Conservation (phyloP, 257 asterid genomes). For the Avicennia marina region DNA sequence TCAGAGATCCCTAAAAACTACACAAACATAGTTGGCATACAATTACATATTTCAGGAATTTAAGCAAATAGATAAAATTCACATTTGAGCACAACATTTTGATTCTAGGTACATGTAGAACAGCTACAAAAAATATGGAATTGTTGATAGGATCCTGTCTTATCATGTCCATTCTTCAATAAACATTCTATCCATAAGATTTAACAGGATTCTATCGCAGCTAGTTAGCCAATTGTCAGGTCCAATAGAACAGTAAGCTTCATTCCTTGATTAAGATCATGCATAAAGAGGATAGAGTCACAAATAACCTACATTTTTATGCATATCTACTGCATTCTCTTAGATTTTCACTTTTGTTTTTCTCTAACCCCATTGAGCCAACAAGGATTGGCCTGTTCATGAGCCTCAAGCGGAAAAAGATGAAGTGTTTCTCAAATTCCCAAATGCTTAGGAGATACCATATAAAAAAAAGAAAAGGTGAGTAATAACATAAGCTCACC, state of each 20-base stretch:
- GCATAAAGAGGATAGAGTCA: not conserved
- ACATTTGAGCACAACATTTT: not conserved
- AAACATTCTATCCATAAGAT: too few relatives aligned
- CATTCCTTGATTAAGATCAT: slow-evolving; percentile 5
- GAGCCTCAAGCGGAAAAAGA: not conserved
- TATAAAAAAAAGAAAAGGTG: not conserved
- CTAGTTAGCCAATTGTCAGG: not conserved
- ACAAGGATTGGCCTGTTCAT: too few relatives aligned
- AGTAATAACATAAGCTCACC: slow-evolving; percentile 42
- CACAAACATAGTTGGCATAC: not conserved
- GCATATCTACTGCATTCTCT: slow-evolving; percentile 3
- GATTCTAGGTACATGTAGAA: not conserved
- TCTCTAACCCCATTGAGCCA: too few relatives aligned
- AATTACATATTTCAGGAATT: not conserved
- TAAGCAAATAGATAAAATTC: too few relatives aligned
- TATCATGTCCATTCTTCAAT: too few relatives aligned
- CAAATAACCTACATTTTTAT: not conserved
- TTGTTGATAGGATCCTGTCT: too few relatives aligned
- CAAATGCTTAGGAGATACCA: not conserved
- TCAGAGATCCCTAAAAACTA: not conserved
- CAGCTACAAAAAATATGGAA: not conserved
- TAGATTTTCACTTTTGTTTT: not conserved
- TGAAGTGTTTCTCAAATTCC: not conserved
- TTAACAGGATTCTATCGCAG: too few relatives aligned
- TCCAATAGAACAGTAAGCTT: slow-evolving; percentile 2